phyloP scores from a whole-genome alignment of 768 basidiomycete species.

The Mycena vulgaris region DNA sequence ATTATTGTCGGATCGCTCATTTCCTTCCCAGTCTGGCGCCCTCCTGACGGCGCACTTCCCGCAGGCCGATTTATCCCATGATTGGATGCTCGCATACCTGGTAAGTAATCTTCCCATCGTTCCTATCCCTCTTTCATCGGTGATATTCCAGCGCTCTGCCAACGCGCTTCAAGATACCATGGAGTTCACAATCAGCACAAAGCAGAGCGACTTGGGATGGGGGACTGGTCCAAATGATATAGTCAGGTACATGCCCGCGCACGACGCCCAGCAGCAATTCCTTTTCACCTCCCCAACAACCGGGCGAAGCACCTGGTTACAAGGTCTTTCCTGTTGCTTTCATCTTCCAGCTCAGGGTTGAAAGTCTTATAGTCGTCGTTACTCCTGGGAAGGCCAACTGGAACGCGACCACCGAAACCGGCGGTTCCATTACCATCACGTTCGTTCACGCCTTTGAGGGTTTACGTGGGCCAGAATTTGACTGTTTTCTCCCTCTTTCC shows the following conservation, averaged over 20 bases:
- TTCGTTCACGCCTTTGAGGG: neutral
- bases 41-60: conserved; percentile 28
- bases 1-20: neutral
- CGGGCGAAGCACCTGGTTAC: conserved; percentile 31
- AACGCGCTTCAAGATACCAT: conserved; percentile 16
- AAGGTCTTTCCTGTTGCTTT: conserved; percentile 9
- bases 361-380: conserved; percentile 19
- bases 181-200: conserved; percentile 31
- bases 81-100: conserved; percentile 35
- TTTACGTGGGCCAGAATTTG: neutral
- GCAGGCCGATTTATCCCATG: conserved; percentile 26
- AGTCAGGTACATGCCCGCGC: conserved; percentile 30
- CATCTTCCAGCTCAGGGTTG: neutral
- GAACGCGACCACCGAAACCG: conserved; percentile 4
- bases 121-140: neutral
- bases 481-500: too few relatives aligned
- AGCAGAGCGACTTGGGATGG: conserved; percentile 31
- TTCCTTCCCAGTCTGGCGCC: conserved; percentile 16
- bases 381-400: conserved; percentile 23
- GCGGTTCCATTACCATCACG: conserved; percentile 29
- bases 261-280: conserved; percentile 26
- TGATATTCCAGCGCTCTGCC: conserved; percentile 2
- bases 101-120: neutral
- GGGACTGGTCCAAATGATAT: conserved; percentile 25
- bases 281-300: conserved; percentile 15